These are phyloP conservation scores for Ustilago shanxiensis DNA, from an alignment of 1,284 basidiomycete genomes.

Conservation along the genomic window DNA sequence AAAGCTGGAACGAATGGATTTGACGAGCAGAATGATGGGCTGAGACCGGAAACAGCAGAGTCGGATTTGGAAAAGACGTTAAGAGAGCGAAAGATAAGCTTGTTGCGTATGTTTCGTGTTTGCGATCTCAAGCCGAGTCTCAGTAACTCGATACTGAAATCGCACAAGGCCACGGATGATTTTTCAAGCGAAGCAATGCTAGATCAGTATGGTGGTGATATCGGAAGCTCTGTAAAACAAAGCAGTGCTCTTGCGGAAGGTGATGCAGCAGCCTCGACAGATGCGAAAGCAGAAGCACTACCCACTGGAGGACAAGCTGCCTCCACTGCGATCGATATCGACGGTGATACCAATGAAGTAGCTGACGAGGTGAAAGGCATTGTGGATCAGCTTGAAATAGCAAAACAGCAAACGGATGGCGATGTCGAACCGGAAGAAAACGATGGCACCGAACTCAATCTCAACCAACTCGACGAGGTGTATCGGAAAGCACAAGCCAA, in stretches of 20 bases:
- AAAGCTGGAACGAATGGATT: not conserved
- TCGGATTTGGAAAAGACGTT: constrained; percentile 80
- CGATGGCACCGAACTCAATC: constrained; percentile 64
- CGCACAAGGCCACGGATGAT: constrained; percentile 74
- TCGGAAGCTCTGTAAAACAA: constrained; percentile 14
- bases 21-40: constrained; percentile 28
- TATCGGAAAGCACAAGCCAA: constrained; percentile 79
- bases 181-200: constrained; percentile 56
- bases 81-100: constrained; percentile 79
- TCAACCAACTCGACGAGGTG: constrained; percentile 56
- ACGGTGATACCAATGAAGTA: constrained; percentile 11
- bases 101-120: constrained; percentile 64
- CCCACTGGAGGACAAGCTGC: constrained; percentile 17
- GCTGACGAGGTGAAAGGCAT: constrained; percentile 13
- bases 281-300: not conserved
- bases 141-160: constrained; percentile 56
- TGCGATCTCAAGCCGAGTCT: constrained; percentile 59
- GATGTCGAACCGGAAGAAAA: constrained; percentile 45
- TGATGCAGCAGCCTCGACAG: constrained; percentile 2
- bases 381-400: constrained; percentile 30
- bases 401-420: constrained; percentile 35
- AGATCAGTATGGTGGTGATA: constrained; percentile 71
- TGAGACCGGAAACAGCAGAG: constrained; percentile 77
- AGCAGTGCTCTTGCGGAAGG: not conserved
- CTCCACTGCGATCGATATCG: constrained; percentile 24